Conservation (phyloP, 495 filamentous ascomycete species). For the Penicillium samsonianum region DNA sequence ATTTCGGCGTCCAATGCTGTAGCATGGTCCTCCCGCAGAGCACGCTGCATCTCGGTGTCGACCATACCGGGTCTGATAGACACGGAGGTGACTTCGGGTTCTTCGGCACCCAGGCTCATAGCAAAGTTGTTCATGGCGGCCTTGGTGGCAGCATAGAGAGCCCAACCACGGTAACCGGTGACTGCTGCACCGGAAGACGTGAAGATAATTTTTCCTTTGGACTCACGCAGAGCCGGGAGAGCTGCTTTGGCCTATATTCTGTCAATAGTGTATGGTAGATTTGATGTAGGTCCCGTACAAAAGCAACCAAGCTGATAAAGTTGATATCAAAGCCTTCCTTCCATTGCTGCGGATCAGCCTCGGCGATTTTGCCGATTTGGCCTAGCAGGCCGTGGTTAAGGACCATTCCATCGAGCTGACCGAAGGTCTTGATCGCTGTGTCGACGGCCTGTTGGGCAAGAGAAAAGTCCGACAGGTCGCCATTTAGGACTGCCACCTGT, state of each 20-base stretch:
- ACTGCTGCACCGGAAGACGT: slow-evolving; percentile 75
- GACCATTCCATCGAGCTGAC: slow-evolving; percentile 76
- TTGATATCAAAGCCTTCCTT: slow-evolving; percentile 76
- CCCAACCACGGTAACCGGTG: slow-evolving; percentile 72
- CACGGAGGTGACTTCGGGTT: slow-evolving; percentile 71
- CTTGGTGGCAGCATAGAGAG: slow-evolving; percentile 79
- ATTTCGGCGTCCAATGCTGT: slow-evolving; percentile 64
- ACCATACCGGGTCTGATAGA: slow-evolving; percentile 80
- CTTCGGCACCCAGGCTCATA: slow-evolving; percentile 72
- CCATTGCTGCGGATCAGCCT: slow-evolving; percentile 70
- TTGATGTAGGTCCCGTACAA: slow-evolving; percentile 56
- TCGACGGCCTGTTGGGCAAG: slow-evolving; percentile 63
- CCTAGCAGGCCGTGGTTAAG: slow-evolving; percentile 84
- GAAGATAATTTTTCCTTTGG: slow-evolving; percentile 70
- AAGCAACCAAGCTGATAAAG: slow-evolving; percentile 73
- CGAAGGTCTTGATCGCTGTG: slow-evolving; percentile 63
- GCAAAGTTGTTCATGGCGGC: slow-evolving; percentile 85
- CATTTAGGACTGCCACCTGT: slow-evolving; percentile 70
- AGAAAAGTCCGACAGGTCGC: slow-evolving; percentile 70
- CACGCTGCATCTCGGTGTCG: slow-evolving; percentile 91
- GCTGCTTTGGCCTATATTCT: slow-evolving; percentile 65
- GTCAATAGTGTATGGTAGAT: slow-evolving; percentile 17
- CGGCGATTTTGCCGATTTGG: slow-evolving; percentile 71
- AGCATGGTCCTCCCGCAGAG: slow-evolving; percentile 71
- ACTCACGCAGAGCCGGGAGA: slow-evolving; percentile 67